Evolutionary conservation across 2,329 filamentous ascomycete genomes (phyloP), one percentile per base, ranked within the genome.

Genomic region (Cercospora sp.): DNA sequence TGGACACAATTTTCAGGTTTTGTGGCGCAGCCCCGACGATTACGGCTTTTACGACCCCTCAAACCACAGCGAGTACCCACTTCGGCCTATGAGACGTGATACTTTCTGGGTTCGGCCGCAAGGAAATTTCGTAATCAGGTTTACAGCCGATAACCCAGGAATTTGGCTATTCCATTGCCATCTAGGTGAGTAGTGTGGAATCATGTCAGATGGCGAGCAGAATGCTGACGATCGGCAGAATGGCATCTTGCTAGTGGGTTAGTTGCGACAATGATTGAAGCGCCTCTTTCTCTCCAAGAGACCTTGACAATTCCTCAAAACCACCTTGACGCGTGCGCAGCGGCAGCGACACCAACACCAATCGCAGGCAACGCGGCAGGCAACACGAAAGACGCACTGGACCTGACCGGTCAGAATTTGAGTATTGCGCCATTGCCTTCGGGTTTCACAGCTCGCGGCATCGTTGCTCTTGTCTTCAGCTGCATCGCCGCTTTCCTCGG

Each of bases 381-480:
- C 0, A 93, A 93, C 74, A 89, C 86, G 0, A 77, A 79, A 0
- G 79, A 94, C 72, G 80, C 87, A 8, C 79, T 91, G 0, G 86
- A 95, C 70, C 80, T 93, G 1, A 79, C 77, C 0, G 90, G 89
- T 9, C 82, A 90, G 77, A 89, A 89, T 65, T 79, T 76, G 40
- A 82, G 84, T 2, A 85, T 87, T 0, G 79, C 78, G 0, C 83
- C 81, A 53, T 76, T 94, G 16, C 91, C 91, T 0, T 83, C 81
- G 0, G 91, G 91, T 0, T 93, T 94, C 77, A 92, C 89, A 0
- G 78, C 88, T 0, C 84, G 85, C 40, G 92, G 92, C 7, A 90
- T 91, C 53, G 86, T 93, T 1, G 92, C 92, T 10, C 80, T 95
- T 72, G 89, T 89, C 2, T 92, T 94, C 75, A 92, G 89, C 75